These are phyloP conservation scores for Zoysia pacifica DNA, from an alignment of 176 grass and related monocot species.

Conservation along the genomic window DNA sequence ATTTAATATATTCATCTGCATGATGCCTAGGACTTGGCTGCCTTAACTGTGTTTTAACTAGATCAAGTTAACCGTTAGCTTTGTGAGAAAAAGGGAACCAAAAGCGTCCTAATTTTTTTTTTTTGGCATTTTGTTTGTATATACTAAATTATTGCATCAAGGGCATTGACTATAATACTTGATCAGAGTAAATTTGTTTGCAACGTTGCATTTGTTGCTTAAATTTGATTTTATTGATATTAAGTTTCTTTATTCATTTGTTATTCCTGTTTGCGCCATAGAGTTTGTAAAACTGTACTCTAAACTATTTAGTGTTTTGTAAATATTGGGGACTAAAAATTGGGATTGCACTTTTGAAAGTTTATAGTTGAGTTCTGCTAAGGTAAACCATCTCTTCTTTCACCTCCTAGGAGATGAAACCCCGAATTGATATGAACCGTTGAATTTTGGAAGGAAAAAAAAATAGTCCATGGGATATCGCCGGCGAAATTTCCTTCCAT, in stretches of 20 bases:
- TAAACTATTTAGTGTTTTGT: neutral
- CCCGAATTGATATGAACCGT: too few relatives aligned
- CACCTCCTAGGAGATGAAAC: too few relatives aligned
- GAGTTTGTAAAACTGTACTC: neutral
- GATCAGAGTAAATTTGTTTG: neutral
- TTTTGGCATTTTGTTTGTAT: neutral
- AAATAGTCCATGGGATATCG: too few relatives aligned
- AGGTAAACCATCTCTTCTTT: too few relatives aligned
- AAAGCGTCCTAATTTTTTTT: neutral
- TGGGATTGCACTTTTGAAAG: neutral
- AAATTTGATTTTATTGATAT: constrained; percentile 10
- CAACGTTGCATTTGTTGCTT: neutral
- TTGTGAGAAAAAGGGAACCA: neutral
- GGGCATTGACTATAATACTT: neutral
- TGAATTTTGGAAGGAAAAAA: too few relatives aligned
- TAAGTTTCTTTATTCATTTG: constrained; percentile 6
- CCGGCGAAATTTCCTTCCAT: too few relatives aligned
- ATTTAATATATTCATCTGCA: constrained; percentile 1
- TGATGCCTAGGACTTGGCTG: neutral
- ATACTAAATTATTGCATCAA: neutral
- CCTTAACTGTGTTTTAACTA: constrained; percentile 1
- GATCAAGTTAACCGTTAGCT: constrained; percentile 14
- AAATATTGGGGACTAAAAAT: neutral
- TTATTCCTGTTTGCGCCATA: constrained; percentile 6
- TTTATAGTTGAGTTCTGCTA: too few relatives aligned